Evolutionary conservation across 1,284 basidiomycete genomes (phyloP).

Genomic region (Schizophyllum commune): DNA sequence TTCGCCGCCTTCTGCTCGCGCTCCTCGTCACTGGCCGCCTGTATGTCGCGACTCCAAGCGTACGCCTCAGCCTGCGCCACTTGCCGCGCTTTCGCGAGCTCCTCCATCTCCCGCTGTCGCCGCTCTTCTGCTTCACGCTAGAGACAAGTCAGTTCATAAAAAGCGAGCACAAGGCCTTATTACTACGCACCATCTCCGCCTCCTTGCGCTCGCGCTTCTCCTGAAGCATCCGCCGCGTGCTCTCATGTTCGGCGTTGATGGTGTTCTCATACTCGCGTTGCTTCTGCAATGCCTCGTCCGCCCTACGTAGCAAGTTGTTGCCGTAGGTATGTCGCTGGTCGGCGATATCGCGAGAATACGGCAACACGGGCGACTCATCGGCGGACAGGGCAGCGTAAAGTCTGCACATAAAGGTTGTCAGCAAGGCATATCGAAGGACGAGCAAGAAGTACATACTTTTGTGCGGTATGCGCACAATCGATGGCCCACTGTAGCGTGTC

Average conservation of each 20-base stretch:
- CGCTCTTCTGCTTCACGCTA: constrained; percentile 29
- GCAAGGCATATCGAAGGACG: neutral
- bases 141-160: neutral
- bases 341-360: constrained; percentile 81
- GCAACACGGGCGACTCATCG: constrained; percentile 63
- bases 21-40: constrained; percentile 71
- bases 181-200: constrained; percentile 42
- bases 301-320: constrained; percentile 72
- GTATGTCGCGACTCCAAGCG: constrained; percentile 63
- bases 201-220: constrained; percentile 59
- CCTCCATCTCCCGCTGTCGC: constrained; percentile 51
- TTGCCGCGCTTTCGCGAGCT: constrained; percentile 67
- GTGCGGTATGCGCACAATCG: constrained; percentile 79
- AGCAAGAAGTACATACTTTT: constrained; percentile 48
- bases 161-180: neutral
- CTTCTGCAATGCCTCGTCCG: constrained; percentile 66
- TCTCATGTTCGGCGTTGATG: constrained; percentile 64
- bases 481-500: constrained; percentile 75
- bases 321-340: constrained; percentile 86
- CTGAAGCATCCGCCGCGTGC: constrained; percentile 59
- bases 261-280: constrained; percentile 76
- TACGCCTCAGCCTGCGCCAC: constrained; percentile 72
- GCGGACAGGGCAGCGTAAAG: constrained; percentile 77
- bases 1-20: constrained; percentile 51
- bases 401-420: constrained; percentile 29